Base-by-base conservation (phyloP, 75 land plant genomes). In the Gnetum montanum region DNA sequence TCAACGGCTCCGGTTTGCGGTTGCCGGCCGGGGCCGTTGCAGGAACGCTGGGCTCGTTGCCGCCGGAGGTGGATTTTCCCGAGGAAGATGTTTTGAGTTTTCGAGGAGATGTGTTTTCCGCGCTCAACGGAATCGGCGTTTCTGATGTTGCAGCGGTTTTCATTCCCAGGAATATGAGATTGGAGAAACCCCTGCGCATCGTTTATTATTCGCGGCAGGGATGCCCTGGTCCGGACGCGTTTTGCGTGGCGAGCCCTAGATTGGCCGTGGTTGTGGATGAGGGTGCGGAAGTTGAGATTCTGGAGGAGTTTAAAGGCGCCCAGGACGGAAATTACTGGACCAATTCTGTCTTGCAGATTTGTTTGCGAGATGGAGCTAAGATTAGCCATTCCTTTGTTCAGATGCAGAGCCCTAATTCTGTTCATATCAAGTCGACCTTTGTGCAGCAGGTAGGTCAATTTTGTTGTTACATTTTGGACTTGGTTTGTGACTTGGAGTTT, bases 351-450 rank as follows among this genome's bases (percentile, higher is more conserved):
- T 62, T 69, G 58, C 91, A 89, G 50, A 58, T 89, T 26, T 59
- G 65, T 46, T 49, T 94, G 43, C 84, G 63, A 23, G 71, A 71
- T 26, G 72, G 78, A 4, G 98, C 70, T 11, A 70, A 68, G 43
- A 80, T 94, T 11, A 45, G 33, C 15, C 98, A 94, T 73, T 74
- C 79, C 24, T 89, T 75, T 53, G 31, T 79, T 31, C 98, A 94
- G 65, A 73, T 36, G 36, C 96, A 94, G 68, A 72, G 68, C 6
- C 18, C 61, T n/a, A 57, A 28, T 49, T 68, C 98, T 34, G 85
- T 88, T 0, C 94, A 89, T 70, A 77, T 76, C 29, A 89, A 89
- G 66, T 85, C 89, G 85, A 94, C 98, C 29, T 69, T 72, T 49
- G 84, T 85, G 34, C 63, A 67, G 56, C 98, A 94, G 88, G 98